phyloP scores from a whole-genome alignment of 805 yeast species.

The Isabelozyma pseudorhagii region DNA sequence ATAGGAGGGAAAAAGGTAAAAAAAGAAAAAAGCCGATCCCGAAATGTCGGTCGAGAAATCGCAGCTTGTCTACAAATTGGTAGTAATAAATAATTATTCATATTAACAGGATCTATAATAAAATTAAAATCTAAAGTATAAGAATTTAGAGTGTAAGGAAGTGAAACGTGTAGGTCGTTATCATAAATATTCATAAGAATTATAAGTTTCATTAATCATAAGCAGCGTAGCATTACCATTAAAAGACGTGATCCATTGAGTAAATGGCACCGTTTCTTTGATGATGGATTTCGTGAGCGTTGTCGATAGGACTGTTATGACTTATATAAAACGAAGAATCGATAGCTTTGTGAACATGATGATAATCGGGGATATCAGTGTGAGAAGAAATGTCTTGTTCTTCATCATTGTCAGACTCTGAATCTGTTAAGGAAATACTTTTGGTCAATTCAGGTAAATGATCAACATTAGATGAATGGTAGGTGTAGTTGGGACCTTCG shows the following conservation, averaged over 20 bases:
- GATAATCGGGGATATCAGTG: slow-evolving; percentile 1
- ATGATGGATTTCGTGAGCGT: slow-evolving; percentile 11
- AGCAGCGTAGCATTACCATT: slow-evolving; percentile 3
- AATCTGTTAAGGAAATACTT: slow-evolving; percentile 14
- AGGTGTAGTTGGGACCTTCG: not conserved
- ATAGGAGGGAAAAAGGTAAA: too few relatives aligned
- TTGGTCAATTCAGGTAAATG: slow-evolving; percentile 15
- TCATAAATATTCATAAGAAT: not conserved
- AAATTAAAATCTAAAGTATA: not conserved
- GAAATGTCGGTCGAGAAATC: too few relatives aligned
- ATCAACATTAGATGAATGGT: not conserved
- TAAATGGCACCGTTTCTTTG: slow-evolving; percentile 30
- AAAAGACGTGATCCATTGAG: slow-evolving; percentile 38
- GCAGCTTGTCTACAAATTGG: too few relatives aligned
- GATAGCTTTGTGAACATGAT: slow-evolving; percentile 2
- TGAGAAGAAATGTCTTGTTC: not conserved
- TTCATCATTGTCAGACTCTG: slow-evolving; percentile 5
- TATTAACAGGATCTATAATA: not conserved
- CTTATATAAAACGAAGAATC: slow-evolving; percentile 2
- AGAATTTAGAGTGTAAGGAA: not conserved
- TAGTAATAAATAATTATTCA: not conserved
- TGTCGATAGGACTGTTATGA: slow-evolving; percentile 4
- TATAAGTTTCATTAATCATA: not conserved
- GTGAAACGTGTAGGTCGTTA: not conserved
- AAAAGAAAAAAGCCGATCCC: too few relatives aligned